These are phyloP conservation scores for Hysterangium stoloniferum DNA, from an alignment of 768 basidiomycete genomes.

Conservation along the genomic window DNA sequence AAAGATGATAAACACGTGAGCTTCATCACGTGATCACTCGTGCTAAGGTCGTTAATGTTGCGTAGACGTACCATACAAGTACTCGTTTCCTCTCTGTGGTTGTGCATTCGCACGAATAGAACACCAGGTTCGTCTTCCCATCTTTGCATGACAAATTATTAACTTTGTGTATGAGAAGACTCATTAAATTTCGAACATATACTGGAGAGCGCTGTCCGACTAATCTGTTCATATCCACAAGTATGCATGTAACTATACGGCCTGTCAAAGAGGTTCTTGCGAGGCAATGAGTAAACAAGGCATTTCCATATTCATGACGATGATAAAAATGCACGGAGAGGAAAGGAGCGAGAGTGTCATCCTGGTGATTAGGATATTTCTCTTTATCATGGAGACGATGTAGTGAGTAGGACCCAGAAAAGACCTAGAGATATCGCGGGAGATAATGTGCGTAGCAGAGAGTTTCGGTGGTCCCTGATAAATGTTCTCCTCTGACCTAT, in stretches of 20 bases:
- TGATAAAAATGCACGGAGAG: constrained; percentile 58
- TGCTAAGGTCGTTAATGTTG: too few relatives aligned
- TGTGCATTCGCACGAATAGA: constrained; percentile 95
- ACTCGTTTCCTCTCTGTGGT: constrained; percentile 84
- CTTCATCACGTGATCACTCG: too few relatives aligned
- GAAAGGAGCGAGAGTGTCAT: constrained; percentile 75
- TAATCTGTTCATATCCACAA: background rate
- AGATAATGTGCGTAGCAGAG: constrained; percentile 8
- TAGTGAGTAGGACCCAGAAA: background rate
- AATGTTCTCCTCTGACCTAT: too few relatives aligned
- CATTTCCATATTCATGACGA: constrained; percentile 87
- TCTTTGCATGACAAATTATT: too few relatives aligned
- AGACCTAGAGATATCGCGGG: background rate
- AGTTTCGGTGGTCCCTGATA: too few relatives aligned
- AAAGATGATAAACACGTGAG: too few relatives aligned
- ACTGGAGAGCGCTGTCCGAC: constrained; percentile 82
- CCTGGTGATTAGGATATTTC: constrained; percentile 59
- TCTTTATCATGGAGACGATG: constrained; percentile 5
- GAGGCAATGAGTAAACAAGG: constrained; percentile 96
- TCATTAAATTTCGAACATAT: constrained; percentile 94
- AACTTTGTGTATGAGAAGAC: constrained; percentile 57
- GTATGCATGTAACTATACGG: constrained; percentile 82
- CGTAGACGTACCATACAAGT: constrained; percentile 99
- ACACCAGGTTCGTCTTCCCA: constrained; percentile 63
- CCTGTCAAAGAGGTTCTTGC: constrained; percentile 97